Percentiles rank a stretch among this genome's conserved stretches.
Evolutionary conservation across 2,329 filamentous ascomycete species (phyloP).

Genomic region (Arthrobotrys sphaeroides): DNA sequence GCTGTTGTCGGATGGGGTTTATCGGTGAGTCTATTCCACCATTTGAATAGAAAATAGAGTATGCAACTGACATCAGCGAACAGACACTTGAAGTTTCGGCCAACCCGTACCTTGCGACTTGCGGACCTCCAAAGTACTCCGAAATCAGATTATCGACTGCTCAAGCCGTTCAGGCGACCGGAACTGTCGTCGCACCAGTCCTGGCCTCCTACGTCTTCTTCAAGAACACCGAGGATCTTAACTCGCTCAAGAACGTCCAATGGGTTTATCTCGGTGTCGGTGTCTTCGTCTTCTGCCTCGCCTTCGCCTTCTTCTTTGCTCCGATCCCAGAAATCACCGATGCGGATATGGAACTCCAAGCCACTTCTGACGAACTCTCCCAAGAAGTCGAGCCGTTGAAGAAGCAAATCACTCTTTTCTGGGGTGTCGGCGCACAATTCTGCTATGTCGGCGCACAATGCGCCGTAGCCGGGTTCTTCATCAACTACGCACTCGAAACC

Average conservation of each 20-base stretch:
- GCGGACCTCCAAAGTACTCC: slow-evolving; percentile 69
- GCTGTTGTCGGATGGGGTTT: slow-evolving; percentile 67
- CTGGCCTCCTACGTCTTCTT: slow-evolving; percentile 72
- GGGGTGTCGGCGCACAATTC: slow-evolving; percentile 71
- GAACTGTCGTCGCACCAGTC: slow-evolving; percentile 67
- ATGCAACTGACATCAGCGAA: slow-evolving; percentile 61
- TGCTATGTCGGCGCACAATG: slow-evolving; percentile 71
- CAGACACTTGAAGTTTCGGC: slow-evolving; percentile 69
- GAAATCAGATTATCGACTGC: slow-evolving; percentile 70
- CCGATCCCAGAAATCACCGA: slow-evolving; percentile 66
- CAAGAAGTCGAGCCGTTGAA: slow-evolving; percentile 63
- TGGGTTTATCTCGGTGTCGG: slow-evolving; percentile 73
- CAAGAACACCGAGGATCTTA: slow-evolving; percentile 64
- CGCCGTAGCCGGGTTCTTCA: slow-evolving; percentile 66
- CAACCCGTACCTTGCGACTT: slow-evolving; percentile 67
- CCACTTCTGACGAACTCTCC: slow-evolving; percentile 60
- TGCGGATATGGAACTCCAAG: slow-evolving; percentile 70
- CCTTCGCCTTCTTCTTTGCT: slow-evolving; percentile 69
- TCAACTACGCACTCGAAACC: slow-evolving; percentile 65
- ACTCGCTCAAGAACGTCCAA: slow-evolving; percentile 70
- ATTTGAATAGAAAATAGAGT: slow-evolving; percentile 10
- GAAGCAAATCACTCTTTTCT: slow-evolving; percentile 71
- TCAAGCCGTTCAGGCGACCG: slow-evolving; percentile 70
- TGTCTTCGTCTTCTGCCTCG: slow-evolving; percentile 68
- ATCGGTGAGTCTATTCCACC: not conserved